Conservation (phyloP, 2,329 filamentous ascomycete species). For the Hirsutella minnesotensis region DNA sequence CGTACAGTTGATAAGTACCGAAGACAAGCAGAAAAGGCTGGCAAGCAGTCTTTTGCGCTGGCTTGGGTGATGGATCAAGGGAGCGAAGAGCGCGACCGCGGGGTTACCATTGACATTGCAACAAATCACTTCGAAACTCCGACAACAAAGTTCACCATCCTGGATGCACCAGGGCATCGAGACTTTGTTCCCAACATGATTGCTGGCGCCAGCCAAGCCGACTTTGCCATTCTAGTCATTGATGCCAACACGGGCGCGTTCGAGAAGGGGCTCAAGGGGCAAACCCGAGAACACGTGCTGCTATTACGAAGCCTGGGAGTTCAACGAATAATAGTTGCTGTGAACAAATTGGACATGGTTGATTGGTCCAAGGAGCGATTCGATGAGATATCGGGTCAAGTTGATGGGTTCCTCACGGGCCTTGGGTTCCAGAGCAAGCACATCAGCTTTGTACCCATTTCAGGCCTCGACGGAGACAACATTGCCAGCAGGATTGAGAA, state of each 20-base stretch:
- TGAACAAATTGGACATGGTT: conserved; percentile 91
- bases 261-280: conserved; percentile 83
- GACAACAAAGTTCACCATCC: conserved; percentile 77
- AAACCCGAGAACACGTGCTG: conserved; percentile 88
- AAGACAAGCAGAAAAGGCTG: conserved; percentile 79
- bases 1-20: conserved; percentile 79
- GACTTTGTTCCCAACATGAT: conserved; percentile 99
- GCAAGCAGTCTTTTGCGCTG: conserved; percentile 89
- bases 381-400: conserved; percentile 72
- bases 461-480: conserved; percentile 81
- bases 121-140: conserved; percentile 90
- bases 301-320: conserved; percentile 86
- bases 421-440: conserved; percentile 76
- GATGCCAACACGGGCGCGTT: conserved; percentile 86
- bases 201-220: conserved; percentile 86
- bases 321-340: conserved; percentile 73
- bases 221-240: conserved; percentile 89
- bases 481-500: conserved; percentile 50
- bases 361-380: conserved; percentile 76
- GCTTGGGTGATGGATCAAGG: conserved; percentile 96
- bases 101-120: conserved; percentile 94
- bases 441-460: conserved; percentile 78
- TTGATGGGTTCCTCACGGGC: conserved; percentile 68
- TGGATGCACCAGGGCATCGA: conserved; percentile 87
- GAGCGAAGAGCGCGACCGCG: conserved; percentile 75